These are phyloP conservation scores for Botrytis elliptica DNA, from an alignment of 2,329 filamentous ascomycete species.

Conservation along the genomic window DNA sequence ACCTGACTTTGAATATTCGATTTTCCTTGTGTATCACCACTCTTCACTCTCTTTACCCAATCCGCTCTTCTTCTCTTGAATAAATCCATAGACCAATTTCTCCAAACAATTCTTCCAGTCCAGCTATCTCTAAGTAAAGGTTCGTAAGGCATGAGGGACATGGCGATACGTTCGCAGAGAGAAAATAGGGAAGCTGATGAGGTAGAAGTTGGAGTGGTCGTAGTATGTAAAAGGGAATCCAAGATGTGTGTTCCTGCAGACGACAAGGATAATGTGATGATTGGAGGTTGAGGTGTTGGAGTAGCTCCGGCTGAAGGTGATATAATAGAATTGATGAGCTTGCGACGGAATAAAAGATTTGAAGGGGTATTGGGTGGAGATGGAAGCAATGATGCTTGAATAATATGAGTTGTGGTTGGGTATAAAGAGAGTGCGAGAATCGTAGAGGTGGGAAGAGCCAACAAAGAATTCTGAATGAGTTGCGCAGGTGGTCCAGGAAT, in stretches of 20 bases:
- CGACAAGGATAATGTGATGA: conserved; percentile 48
- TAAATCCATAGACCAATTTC: conserved; percentile 72
- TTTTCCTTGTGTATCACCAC: conserved; percentile 3
- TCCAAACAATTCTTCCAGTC: conserved; percentile 66
- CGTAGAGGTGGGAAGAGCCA: conserved; percentile 55
- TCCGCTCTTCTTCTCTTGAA: conserved; percentile 62
- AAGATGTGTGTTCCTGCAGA: conserved; percentile 65
- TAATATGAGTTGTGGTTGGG: conserved; percentile 56
- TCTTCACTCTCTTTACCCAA: conserved; percentile 57
- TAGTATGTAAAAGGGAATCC: conserved; percentile 57
- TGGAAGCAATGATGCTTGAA: conserved; percentile 61
- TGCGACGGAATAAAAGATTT: conserved; percentile 61
- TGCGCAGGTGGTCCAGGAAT: conserved; percentile 67
- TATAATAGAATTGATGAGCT: conserved; percentile 60
- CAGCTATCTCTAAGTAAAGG: conserved; percentile 60
- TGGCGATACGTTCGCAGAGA: conserved; percentile 65
- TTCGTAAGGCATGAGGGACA: conserved; percentile 60
- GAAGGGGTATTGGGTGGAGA: conserved; percentile 50
- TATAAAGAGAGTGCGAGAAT: conserved; percentile 60
- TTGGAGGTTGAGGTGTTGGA: conserved; percentile 19
- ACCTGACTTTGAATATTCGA: neutral
- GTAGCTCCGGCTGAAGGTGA: conserved; percentile 31
- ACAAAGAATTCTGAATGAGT: conserved; percentile 71
- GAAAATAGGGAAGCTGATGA: conserved; percentile 51
- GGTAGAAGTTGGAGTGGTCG: conserved; percentile 25